A percentile compares a stretch with the other conserved stretches of the same genome.
phyloP scores from a whole-genome alignment of 1,139 yeast genomes.

The Suzukiozyma palmioleophila region DNA sequence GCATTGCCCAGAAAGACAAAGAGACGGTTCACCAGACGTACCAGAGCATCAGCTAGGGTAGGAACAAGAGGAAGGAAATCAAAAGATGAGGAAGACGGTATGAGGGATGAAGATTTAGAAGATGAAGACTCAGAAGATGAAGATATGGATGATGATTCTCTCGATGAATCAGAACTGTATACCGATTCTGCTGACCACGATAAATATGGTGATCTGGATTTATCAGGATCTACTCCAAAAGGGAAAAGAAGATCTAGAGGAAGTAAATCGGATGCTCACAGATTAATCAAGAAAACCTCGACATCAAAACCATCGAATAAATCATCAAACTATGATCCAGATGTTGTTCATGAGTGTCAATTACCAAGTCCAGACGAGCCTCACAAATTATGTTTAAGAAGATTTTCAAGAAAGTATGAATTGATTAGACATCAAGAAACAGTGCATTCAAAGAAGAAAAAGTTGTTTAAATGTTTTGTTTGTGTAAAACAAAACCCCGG shows the following conservation, averaged over 20 bases:
- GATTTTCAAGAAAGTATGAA: slow-evolving; percentile 92
- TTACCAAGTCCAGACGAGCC: slow-evolving; percentile 45
- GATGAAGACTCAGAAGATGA: slow-evolving; percentile 4
- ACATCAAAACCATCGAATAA: slow-evolving; percentile 25
- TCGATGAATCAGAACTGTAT: slow-evolving; percentile 12
- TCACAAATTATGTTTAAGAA: slow-evolving; percentile 64
- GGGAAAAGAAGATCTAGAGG: slow-evolving; percentile 24
- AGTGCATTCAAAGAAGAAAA: slow-evolving; percentile 85
- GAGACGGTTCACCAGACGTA: slow-evolving; percentile 5
- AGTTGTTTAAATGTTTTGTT: slow-evolving; percentile 79
- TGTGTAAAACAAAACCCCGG: slow-evolving; percentile 64
- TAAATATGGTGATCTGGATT: slow-evolving; percentile 20
- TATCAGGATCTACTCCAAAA: slow-evolving; percentile 18
- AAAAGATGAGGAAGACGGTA: slow-evolving; percentile 3
- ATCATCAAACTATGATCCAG: slow-evolving; percentile 47
- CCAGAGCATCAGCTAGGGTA: slow-evolving; percentile 4
- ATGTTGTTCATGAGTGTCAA: slow-evolving; percentile 47
- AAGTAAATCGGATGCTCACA: slow-evolving; percentile 26
- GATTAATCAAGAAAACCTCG: slow-evolving; percentile 23
- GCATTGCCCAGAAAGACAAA: slow-evolving; percentile 10
- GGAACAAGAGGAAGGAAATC: slow-evolving; percentile 8
- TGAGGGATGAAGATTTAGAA: neutral
- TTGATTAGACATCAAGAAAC: slow-evolving; percentile 94
- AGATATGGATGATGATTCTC: slow-evolving; percentile 6
- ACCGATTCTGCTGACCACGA: slow-evolving; percentile 24